Evolutionary conservation across 2,329 filamentous ascomycete genomes (phyloP).

Genomic region (Pezicula neosporulosa): DNA sequence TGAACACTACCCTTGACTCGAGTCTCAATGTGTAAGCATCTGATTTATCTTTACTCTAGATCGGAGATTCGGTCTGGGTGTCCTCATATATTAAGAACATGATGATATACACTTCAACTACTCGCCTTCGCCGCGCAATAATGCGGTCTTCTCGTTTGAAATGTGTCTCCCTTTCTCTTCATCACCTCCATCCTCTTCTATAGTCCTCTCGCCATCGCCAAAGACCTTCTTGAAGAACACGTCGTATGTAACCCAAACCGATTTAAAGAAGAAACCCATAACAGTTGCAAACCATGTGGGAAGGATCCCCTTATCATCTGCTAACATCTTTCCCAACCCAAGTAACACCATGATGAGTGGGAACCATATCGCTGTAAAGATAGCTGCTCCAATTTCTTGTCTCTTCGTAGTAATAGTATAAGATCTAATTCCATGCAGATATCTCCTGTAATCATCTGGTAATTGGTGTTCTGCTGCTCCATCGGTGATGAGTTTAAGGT

Average conservation of each 20-base stretch:
- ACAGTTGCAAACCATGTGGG: conserved; percentile 63
- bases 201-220: conserved; percentile 79
- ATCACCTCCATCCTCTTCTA: conserved; percentile 7
- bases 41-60: no score
- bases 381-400: conserved; percentile 61
- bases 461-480: conserved; percentile 80
- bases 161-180: conserved; percentile 6
- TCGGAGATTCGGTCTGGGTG: no score
- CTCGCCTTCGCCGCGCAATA: background rate
- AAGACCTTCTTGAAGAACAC: conserved; percentile 61
- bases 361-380: conserved; percentile 59
- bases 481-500: conserved; percentile 74
- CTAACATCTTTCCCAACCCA: conserved; percentile 43
- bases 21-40: no score
- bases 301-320: conserved; percentile 62
- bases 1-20: no score
- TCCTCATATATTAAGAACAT: no score
- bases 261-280: conserved; percentile 48
- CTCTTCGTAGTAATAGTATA: conserved; percentile 66
- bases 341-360: conserved; percentile 55
- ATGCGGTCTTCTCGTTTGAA: conserved; percentile 1
- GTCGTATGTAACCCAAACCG: conserved; percentile 66
- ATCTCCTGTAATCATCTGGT: conserved; percentile 72
- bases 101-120: background rate
- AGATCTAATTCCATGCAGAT: conserved; percentile 64